phyloP scores from a whole-genome alignment of 2,329 filamentous ascomycete genomes.

The Ceratocystis cubensis region DNA sequence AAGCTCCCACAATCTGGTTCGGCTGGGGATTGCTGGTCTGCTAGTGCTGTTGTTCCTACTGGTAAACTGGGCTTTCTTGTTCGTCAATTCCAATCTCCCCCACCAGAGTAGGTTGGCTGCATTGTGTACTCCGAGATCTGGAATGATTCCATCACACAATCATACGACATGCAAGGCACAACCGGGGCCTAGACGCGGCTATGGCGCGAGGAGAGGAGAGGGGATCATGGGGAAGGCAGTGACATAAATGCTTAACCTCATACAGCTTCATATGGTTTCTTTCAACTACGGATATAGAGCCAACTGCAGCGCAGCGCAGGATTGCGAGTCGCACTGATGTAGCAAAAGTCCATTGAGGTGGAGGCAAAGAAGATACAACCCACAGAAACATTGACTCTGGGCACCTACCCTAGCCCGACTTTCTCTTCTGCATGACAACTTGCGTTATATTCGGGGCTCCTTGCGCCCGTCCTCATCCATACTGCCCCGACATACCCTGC shows the following conservation, averaged over 20 bases:
- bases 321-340: neutral
- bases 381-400: no score
- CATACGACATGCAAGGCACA: neutral
- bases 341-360: no score
- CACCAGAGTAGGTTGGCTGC: neutral
- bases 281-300: no score
- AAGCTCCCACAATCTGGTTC: no score
- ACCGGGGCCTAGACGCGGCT: neutral
- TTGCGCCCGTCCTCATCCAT: neutral
- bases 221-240: neutral
- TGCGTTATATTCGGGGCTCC: neutral
- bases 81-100: neutral
- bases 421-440: no score
- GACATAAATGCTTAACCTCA: no score
- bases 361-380: no score
- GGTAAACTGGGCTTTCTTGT: no score
- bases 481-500: neutral
- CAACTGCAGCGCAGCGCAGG: neutral
- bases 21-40: no score
- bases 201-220: neutral
- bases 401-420: no score
- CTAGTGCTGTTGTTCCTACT: no score
- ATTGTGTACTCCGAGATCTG: neutral
- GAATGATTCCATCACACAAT: neutral
- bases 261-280: no score